These are phyloP conservation scores for Lachancea nothofagi DNA, from an alignment of 805 yeast species.

Conservation along the genomic window DNA sequence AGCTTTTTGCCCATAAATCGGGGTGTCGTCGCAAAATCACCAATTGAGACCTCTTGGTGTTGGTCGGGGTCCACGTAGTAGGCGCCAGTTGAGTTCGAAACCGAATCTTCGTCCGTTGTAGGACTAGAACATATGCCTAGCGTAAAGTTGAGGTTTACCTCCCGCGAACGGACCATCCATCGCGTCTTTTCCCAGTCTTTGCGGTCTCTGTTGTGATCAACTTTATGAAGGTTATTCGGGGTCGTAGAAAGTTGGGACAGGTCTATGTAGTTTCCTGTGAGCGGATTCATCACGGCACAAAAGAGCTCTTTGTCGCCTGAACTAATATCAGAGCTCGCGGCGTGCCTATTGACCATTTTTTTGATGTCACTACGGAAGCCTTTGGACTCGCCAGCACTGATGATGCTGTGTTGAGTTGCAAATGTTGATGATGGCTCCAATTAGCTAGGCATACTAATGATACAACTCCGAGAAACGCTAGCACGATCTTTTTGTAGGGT, in stretches of 20 bases:
- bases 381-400: neutral
- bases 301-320: slow-evolving; percentile 17
- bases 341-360: neutral
- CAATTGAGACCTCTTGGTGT: slow-evolving; percentile 42
- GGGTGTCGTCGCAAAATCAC: slow-evolving; percentile 57
- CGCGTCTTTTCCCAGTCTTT: slow-evolving; percentile 19
- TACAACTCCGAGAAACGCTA: slow-evolving; percentile 1
- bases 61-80: slow-evolving; percentile 45
- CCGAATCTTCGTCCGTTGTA: slow-evolving; percentile 26
- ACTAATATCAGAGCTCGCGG: neutral
- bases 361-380: neutral
- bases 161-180: slow-evolving; percentile 69
- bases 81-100: slow-evolving; percentile 43
- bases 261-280: slow-evolving; percentile 30
- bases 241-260: slow-evolving; percentile 29
- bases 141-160: slow-evolving; percentile 66
- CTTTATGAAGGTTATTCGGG: slow-evolving; percentile 19
- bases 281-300: slow-evolving; percentile 31
- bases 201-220: slow-evolving; percentile 3
- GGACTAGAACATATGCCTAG: slow-evolving; percentile 66
- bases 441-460: slow-evolving; percentile 1
- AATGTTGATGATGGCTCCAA: slow-evolving; percentile 5
- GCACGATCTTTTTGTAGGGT: slow-evolving; percentile 1
- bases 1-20: slow-evolving; percentile 66
- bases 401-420: neutral